Base-by-base conservation (phyloP, 352 stramenopile genomes). In the Sclerospora graminicola region DNA sequence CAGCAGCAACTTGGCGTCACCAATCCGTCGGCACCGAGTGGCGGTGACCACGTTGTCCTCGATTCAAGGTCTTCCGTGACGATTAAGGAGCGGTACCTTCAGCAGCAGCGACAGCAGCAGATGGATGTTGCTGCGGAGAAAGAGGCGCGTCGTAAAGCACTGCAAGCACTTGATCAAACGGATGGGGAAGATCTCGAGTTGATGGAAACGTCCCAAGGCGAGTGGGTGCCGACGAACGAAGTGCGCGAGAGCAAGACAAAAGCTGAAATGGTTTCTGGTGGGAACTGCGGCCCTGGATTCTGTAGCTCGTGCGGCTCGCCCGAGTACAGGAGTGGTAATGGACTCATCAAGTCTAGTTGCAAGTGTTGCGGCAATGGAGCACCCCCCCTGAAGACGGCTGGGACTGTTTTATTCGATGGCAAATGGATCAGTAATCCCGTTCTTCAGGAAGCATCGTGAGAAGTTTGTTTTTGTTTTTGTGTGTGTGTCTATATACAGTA, bases 221-320 rank as follows among this genome's bases (percentile, higher is more conserved):
- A 87, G 37, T 87, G 74, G 74, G 57, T 84, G n/a, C 63, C 66
- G 16, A 65, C 61, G 13, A 56, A 63, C 15, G 41, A 56, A 19
- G 15, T 38, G n/a, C 39, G 44, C 18, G 20, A n/a, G 13, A 46
- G 34, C 15, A 55, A 51, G 33, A 28, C 46, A 19, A 46, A 27
- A 5, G 41, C 44, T 1, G 35, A 45, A 31, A 33, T 61, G n/a
- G 32, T 38, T 26, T 45, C 47, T 11, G 38, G 53, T 28, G 53
- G 64, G 2, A 54, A 56, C 14, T 63, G 47, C 2, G 52, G 53
- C 1, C 54, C 58, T 1, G 57, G 60, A 7, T 60, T 60, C 21
- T 82, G 69, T 40, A 46, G 60, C 8, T 50, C 53, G 20, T 82
- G 66, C 23, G 64, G 66, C 0, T 70, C 66, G 0, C 52, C 48